Conservation (phyloP, 495 filamentous ascomycete species). For the Neurospora africana region DNA sequence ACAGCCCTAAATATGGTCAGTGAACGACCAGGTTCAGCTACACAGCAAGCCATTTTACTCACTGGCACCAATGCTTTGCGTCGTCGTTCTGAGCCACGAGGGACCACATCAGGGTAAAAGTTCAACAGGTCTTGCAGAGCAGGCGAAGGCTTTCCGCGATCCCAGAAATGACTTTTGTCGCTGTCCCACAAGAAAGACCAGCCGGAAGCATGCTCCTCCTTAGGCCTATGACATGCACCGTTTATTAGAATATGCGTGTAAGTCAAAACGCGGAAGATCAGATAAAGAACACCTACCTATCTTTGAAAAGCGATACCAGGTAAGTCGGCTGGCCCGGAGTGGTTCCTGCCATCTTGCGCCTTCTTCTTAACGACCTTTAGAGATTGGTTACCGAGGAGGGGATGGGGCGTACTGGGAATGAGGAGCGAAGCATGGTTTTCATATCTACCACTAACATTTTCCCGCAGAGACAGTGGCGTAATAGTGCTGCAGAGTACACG, state of each 20-base stretch:
- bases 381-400: neutral
- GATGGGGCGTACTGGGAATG: neutral
- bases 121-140: slow-evolving; percentile 31
- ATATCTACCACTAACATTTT: neutral
- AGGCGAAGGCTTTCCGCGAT: slow-evolving; percentile 32
- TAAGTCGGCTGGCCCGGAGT: neutral
- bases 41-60: neutral
- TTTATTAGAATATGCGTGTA: neutral
- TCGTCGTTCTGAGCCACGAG: neutral
- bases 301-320: neutral
- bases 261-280: neutral
- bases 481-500: neutral
- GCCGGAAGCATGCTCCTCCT: slow-evolving; percentile 4
- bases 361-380: neutral
- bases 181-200: slow-evolving; percentile 33
- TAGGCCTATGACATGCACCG: neutral
- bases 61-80: slow-evolving; percentile 1
- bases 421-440: neutral
- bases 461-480: neutral
- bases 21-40: neutral
- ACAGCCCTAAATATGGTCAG: slow-evolving; percentile 38
- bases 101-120: slow-evolving; percentile 11
- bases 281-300: neutral
- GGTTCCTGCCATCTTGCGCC: neutral
- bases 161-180: slow-evolving; percentile 29